Conservation (phyloP, 257 asterid species). For the Fraxinus excelsior region DNA sequence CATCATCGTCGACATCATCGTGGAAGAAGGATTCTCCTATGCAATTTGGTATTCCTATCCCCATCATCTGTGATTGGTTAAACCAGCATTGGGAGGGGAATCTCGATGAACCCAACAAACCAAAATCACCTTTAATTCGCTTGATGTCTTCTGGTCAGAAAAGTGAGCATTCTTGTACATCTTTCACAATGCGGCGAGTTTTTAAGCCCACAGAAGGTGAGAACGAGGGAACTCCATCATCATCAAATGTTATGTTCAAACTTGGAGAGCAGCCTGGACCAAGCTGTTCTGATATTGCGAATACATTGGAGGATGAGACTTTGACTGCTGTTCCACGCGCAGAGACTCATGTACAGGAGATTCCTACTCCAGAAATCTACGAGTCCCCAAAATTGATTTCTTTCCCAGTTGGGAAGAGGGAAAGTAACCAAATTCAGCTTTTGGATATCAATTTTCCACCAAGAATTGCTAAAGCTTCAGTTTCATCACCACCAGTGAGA, state of each 20-base stretch:
- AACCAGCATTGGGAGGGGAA: conserved; percentile 97
- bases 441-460: conserved; percentile 93
- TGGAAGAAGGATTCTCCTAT: conserved; percentile 72
- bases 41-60: conserved; percentile 97
- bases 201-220: conserved; percentile 72
- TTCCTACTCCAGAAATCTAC: conserved; percentile 76
- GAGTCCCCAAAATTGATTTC: conserved; percentile 77
- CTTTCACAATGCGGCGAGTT: conserved; percentile 86
- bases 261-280: conserved; percentile 52
- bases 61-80: conserved; percentile 88
- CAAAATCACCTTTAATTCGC: conserved; percentile 77
- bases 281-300: conserved; percentile 38
- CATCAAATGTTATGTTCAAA: conserved; percentile 41
- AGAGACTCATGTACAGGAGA: conserved; percentile 52
- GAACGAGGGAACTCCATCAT: conserved; percentile 59
- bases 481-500: conserved; percentile 43
- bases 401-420: conserved; percentile 47
- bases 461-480: conserved; percentile 42
- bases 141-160: conserved; percentile 92
- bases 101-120: conserved; percentile 90
- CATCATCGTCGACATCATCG: conserved; percentile 81
- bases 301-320: conserved; percentile 39
- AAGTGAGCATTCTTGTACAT: conserved; percentile 90
- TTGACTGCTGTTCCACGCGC: conserved; percentile 39
- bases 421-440: conserved; percentile 64